Percentiles rank a stretch among this genome's conserved stretches.
Evolutionary conservation across 2,329 filamentous ascomycete species (phyloP).

Genomic region (Penicillium hordei): DNA sequence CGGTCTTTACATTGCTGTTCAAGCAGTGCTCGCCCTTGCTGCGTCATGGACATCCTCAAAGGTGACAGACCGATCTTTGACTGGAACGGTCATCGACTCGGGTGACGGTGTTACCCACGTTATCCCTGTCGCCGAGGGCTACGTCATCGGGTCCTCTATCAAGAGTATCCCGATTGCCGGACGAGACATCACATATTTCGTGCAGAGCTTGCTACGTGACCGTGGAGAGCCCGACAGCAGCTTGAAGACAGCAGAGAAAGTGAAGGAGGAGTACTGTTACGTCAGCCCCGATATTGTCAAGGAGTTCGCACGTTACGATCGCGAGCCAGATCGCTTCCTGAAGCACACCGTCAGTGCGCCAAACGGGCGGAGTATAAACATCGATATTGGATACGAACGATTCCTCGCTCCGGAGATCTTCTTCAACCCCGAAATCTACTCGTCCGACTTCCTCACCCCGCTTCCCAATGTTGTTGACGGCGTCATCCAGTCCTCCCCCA

Average conservation of each 20-base stretch:
- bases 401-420: slow-evolving; percentile 99
- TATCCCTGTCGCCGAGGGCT: slow-evolving; percentile 96
- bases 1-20: slow-evolving; percentile 96
- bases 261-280: slow-evolving; percentile 99
- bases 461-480: slow-evolving; percentile 91
- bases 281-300: slow-evolving; percentile 99
- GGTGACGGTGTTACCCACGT: slow-evolving; percentile 99
- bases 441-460: slow-evolving; percentile 94
- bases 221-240: slow-evolving; percentile 95
- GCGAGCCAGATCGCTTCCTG: slow-evolving; percentile 84
- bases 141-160: slow-evolving; percentile 98
- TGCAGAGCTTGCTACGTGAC: slow-evolving; percentile 92
- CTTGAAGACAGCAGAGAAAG: slow-evolving; percentile 93
- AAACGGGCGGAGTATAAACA: slow-evolving; percentile 77
- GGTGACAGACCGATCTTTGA: slow-evolving; percentile 91
- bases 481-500: slow-evolving; percentile 96
- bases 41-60: slow-evolving; percentile 99
- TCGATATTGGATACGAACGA: slow-evolving; percentile 96
- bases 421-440: slow-evolving; percentile 99
- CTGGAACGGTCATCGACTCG: slow-evolving; percentile 96
- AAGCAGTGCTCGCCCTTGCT: slow-evolving; percentile 92
- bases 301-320: slow-evolving; percentile 92
- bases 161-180: slow-evolving; percentile 98
- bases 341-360: slow-evolving; percentile 86
- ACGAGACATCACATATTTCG: slow-evolving; percentile 98